These are phyloP conservation scores for Globisporangium camurandrum DNA, from an alignment of 352 stramenopile species.

Conservation along the genomic window DNA sequence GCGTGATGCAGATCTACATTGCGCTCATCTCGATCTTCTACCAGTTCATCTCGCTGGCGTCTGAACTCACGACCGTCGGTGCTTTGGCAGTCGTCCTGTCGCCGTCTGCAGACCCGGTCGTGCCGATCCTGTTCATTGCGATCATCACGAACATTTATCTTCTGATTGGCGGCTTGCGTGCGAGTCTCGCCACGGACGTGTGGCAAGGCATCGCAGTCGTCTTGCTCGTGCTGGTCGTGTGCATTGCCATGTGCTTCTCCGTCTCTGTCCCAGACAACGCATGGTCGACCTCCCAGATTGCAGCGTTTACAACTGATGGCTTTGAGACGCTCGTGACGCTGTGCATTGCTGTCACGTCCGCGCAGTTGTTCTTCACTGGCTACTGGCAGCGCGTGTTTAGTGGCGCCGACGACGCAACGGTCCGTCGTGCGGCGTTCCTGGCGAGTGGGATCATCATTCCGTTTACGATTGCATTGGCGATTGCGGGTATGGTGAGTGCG, in stretches of 20 bases:
- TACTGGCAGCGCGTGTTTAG: conserved; percentile 76
- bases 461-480: conserved; percentile 60
- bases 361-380: conserved; percentile 74
- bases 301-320: conserved; percentile 46
- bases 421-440: conserved; percentile 35
- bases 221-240: conserved; percentile 44
- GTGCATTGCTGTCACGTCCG: conserved; percentile 48
- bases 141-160: conserved; percentile 71
- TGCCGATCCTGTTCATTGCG: conserved; percentile 48
- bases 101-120: conserved; percentile 34
- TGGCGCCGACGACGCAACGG: conserved; percentile 42
- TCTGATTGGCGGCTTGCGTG: conserved; percentile 60
- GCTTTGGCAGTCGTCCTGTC: conserved; percentile 43
- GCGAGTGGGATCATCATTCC: conserved; percentile 46
- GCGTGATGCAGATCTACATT: conserved; percentile 61
- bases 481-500: conserved; percentile 66
- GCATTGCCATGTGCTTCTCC: conserved; percentile 48
- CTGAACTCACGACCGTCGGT: conserved; percentile 59
- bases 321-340: conserved; percentile 75
- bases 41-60: conserved; percentile 76
- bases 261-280: conserved; percentile 43
- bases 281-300: conserved; percentile 44
- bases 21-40: conserved; percentile 65
- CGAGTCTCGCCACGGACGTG: conserved; percentile 67
- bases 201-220: conserved; percentile 66